A percentile compares a stretch with the other conserved stretches of the same genome.
Conservation (phyloP, 805 yeast species). For the Tetrapisispora pingtungensis region DNA sequence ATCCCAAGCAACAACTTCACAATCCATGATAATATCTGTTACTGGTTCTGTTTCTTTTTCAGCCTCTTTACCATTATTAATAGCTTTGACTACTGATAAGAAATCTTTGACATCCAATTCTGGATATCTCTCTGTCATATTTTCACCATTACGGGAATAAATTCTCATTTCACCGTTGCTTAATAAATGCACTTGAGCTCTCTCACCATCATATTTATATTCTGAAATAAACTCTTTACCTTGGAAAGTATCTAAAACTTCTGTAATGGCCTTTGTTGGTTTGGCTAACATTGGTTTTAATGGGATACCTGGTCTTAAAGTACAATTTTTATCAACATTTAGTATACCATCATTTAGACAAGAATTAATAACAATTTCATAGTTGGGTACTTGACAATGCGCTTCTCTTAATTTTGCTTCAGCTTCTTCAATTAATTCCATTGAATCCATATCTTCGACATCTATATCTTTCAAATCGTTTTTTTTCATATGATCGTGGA, state of each 20-base stretch:
- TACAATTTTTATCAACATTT: conserved; percentile 55
- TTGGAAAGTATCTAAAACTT: conserved; percentile 80
- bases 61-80: neutral
- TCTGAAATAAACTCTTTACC: conserved; percentile 86
- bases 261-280: conserved; percentile 91
- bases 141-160: conserved; percentile 91
- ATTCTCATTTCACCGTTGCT: conserved; percentile 58
- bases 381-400: conserved; percentile 83
- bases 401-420: conserved; percentile 79
- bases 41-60: conserved; percentile 21
- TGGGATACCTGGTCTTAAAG: conserved; percentile 85
- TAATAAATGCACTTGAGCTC: conserved; percentile 85
- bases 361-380: conserved; percentile 62
- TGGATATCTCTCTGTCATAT: conserved; percentile 93
- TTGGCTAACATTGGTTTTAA: conserved; percentile 97
- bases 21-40: conserved; percentile 67
- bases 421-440: conserved; percentile 43
- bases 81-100: conserved; percentile 23
- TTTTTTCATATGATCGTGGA: conserved; percentile 38
- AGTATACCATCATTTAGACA: conserved; percentile 60
- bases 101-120: conserved; percentile 69
- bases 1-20: conserved; percentile 99
- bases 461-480: conserved; percentile 10
- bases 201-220: conserved; percentile 94
- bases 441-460: conserved; percentile 26